Conservation (phyloP, 2,329 filamentous ascomycete species). For the Fusarium avenaceum region DNA sequence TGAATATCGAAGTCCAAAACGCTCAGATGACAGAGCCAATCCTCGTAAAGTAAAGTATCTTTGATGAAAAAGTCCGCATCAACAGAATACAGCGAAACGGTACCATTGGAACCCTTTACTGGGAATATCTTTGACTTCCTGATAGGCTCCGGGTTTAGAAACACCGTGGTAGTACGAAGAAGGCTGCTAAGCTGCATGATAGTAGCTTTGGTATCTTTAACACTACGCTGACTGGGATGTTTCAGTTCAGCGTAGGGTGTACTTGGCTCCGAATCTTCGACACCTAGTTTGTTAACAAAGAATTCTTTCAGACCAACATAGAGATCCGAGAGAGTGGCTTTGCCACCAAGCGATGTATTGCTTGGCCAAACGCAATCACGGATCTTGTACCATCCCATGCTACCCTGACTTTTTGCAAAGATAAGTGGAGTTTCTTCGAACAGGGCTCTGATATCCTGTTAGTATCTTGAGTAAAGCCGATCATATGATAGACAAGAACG, state of each 20-base stretch:
- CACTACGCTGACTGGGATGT: slow-evolving; percentile 5
- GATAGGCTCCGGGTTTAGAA: slow-evolving; percentile 21
- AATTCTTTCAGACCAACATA: slow-evolving; percentile 16
- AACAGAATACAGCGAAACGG: slow-evolving; percentile 12
- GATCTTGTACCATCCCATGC: slow-evolving; percentile 22
- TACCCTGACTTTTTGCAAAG: too few species aligned
- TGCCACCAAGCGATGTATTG: slow-evolving; percentile 21
- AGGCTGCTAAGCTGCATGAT: slow-evolving; percentile 21
- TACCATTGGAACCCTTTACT: slow-evolving; percentile 14
- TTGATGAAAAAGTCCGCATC: slow-evolving; percentile 27
- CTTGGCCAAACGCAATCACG: slow-evolving; percentile 39
- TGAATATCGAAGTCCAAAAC: slow-evolving; percentile 37
- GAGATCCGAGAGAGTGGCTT: slow-evolving; percentile 18
- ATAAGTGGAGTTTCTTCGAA: too few species aligned
- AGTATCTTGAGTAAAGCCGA: too few species aligned
- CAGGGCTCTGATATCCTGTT: too few species aligned
- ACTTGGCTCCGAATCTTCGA: slow-evolving; percentile 21
- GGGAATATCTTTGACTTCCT: slow-evolving; percentile 32
- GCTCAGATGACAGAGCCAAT: background rate
- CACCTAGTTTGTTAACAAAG: slow-evolving; percentile 30
- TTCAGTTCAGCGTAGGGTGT: slow-evolving; percentile 36
- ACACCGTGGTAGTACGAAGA: background rate
- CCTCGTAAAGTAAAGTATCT: background rate
- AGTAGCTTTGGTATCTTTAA: slow-evolving; percentile 22
- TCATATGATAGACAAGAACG: too few species aligned